Evolutionary conservation across 1,284 basidiomycete genomes (phyloP).

Genomic region (Malassezia obtusa): DNA sequence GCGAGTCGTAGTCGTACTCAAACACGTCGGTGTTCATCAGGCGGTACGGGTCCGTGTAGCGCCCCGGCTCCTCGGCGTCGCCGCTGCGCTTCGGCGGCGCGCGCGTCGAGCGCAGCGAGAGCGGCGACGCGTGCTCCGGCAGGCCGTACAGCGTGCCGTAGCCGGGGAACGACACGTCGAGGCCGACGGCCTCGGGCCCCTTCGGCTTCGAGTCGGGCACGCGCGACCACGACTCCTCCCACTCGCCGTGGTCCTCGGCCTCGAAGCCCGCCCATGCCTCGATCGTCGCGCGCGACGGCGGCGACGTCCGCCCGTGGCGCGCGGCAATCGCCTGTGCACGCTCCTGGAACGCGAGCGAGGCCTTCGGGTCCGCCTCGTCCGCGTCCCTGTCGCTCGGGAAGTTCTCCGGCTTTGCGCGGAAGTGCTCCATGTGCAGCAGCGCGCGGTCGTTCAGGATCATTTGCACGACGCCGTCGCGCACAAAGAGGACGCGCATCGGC

Average conservation of each 20-base stretch:
- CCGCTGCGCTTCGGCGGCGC: slow-evolving; percentile 17
- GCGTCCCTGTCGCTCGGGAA: slow-evolving; percentile 31
- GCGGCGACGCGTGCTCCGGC: slow-evolving; percentile 85
- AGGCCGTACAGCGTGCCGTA: slow-evolving; percentile 86
- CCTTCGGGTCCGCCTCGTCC: slow-evolving; percentile 17
- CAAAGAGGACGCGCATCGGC: slow-evolving; percentile 50
- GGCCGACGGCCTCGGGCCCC: slow-evolving; percentile 86
- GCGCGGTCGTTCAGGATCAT: slow-evolving; percentile 80
- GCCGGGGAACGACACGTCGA: slow-evolving; percentile 87
- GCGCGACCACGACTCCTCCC: slow-evolving; percentile 76
- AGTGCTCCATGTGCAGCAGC: slow-evolving; percentile 95
- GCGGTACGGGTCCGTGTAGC: slow-evolving; percentile 69
- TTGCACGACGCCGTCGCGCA: slow-evolving; percentile 63
- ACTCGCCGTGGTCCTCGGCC: slow-evolving; percentile 59
- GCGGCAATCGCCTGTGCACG: slow-evolving; percentile 1
- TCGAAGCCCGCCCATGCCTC: slow-evolving; percentile 42
- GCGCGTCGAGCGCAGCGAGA: slow-evolving; percentile 61
- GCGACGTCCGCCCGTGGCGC: neutral
- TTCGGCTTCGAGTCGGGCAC: slow-evolving; percentile 92
- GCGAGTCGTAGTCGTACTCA: slow-evolving; percentile 82
- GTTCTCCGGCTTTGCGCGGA: slow-evolving; percentile 50
- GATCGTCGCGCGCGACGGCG: neutral
- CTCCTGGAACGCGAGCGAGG: slow-evolving; percentile 25
- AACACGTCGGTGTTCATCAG: slow-evolving; percentile 96
- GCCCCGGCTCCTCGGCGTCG: slow-evolving; percentile 28